Evolutionary conservation across 2,329 filamentous ascomycete species (phyloP).

Genomic region (Acephala macrosclerotiorum): DNA sequence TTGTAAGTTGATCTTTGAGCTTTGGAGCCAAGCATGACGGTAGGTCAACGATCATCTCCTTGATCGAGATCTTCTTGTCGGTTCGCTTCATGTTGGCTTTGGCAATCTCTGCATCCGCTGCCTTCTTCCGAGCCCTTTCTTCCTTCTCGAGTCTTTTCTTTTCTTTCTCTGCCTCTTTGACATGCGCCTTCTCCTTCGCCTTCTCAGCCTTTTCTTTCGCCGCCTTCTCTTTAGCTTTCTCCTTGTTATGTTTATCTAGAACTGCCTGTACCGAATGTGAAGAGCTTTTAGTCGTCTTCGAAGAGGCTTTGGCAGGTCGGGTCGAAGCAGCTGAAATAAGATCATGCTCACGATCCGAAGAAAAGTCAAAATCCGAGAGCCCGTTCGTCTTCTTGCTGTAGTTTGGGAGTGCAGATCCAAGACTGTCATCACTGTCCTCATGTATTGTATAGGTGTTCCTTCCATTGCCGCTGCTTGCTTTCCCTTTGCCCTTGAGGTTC

Average conservation of each 20-base stretch:
- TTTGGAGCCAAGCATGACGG: constrained; percentile 60
- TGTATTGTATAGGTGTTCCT: neutral
- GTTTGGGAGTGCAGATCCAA: constrained; percentile 1
- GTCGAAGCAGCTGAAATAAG: too few species aligned
- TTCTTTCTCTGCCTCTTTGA: constrained; percentile 49
- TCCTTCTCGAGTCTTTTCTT: constrained; percentile 68
- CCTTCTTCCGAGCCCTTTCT: constrained; percentile 68
- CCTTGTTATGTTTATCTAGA: constrained; percentile 21
- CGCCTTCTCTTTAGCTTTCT: constrained; percentile 29
- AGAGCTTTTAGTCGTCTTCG: constrained; percentile 2
- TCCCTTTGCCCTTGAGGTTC: neutral
- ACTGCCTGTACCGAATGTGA: constrained; percentile 20
- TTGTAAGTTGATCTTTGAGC: constrained; percentile 54
- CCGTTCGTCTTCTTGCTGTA: neutral
- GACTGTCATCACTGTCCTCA: neutral
- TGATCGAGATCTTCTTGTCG: constrained; percentile 75
- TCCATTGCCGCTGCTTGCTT: neutral
- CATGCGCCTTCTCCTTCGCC: constrained; percentile 29
- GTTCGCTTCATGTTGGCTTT: constrained; percentile 77
- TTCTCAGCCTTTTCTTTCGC: constrained; percentile 32
- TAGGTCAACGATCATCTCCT: constrained; percentile 81
- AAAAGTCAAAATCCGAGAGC: neutral
- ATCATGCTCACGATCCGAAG: neutral
- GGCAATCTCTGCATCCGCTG: constrained; percentile 69
- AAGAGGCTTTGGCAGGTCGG: constrained; percentile 27